Percentiles rank a stretch among this genome's conserved stretches.
These are phyloP conservation scores for Leucocoprinus birnbaumii DNA, from an alignment of 768 basidiomycete genomes.

Conservation along the genomic window DNA sequence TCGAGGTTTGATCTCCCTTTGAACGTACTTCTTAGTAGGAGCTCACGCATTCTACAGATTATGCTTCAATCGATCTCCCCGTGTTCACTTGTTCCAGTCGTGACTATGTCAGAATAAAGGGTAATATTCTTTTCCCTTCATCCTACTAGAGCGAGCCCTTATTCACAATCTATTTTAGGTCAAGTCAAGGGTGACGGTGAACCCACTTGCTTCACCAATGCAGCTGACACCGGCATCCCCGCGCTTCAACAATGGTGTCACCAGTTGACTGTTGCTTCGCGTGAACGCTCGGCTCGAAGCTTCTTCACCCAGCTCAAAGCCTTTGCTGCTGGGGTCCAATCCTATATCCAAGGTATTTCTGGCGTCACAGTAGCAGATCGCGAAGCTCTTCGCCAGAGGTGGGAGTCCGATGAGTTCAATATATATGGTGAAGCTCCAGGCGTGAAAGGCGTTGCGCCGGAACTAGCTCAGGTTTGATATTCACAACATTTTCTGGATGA, in stretches of 20 bases:
- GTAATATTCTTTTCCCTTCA: constrained; percentile 20
- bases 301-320: constrained; percentile 47
- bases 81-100: constrained; percentile 61
- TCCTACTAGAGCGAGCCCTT: neutral
- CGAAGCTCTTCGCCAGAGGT: constrained; percentile 44
- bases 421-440: constrained; percentile 17
- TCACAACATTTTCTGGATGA: neutral
- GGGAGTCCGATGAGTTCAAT: constrained; percentile 39
- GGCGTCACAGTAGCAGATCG: constrained; percentile 51
- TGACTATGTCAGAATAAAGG: constrained; percentile 58
- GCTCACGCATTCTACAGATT: constrained; percentile 36
- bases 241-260: constrained; percentile 59
- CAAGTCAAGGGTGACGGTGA: constrained; percentile 62
- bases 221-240: constrained; percentile 54
- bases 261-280: constrained; percentile 47
- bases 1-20: constrained; percentile 34
- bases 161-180: constrained; percentile 25
- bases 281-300: constrained; percentile 40
- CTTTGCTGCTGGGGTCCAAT: constrained; percentile 44
- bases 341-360: constrained; percentile 48
- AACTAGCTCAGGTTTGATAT: constrained; percentile 35
- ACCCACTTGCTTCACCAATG: constrained; percentile 49
- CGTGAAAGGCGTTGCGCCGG: constrained; percentile 41
- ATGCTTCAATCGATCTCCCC: constrained; percentile 56
- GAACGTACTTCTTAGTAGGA: neutral